Conservation (phyloP, 2,329 filamentous ascomycete species). For the Sporothrix schenckii region DNA sequence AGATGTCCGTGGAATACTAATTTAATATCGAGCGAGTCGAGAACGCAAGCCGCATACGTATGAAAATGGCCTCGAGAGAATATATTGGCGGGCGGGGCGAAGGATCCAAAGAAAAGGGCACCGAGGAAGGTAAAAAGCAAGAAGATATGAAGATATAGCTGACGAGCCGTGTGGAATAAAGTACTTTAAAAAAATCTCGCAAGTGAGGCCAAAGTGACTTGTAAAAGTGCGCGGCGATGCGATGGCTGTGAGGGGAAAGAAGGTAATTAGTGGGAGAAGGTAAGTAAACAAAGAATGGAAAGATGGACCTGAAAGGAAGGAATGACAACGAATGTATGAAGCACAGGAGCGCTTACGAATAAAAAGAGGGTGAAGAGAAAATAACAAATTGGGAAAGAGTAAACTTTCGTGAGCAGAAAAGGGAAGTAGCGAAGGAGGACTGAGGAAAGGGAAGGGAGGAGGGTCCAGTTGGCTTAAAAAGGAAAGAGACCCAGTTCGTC, state of each 20-base stretch:
- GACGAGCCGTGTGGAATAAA: constrained; percentile 21
- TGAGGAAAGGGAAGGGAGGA: constrained; percentile 1
- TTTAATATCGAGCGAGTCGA: constrained; percentile 24
- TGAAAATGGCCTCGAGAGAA: neutral
- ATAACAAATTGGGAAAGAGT: constrained; percentile 15
- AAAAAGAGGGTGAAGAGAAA: neutral
- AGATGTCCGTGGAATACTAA: neutral
- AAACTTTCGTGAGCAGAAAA: constrained; percentile 18
- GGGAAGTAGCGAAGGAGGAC: constrained; percentile 20
- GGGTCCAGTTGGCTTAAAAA: constrained; percentile 25
- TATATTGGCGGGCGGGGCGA: constrained; percentile 3
- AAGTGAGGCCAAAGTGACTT: constrained; percentile 12
- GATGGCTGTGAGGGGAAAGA: constrained; percentile 1
- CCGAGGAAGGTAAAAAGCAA: constrained; percentile 6
- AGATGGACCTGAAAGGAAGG: constrained; percentile 23
- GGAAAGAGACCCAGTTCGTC: constrained; percentile 26
- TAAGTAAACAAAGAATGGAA: constrained; percentile 23
- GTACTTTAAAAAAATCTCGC: neutral
- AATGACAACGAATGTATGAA: constrained; percentile 11
- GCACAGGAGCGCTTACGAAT: constrained; percentile 25
- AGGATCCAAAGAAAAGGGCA: neutral
- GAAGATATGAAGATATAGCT: constrained; percentile 14
- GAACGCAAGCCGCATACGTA: neutral
- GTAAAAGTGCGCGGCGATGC: neutral
- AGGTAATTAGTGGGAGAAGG: neutral